Conservation (phyloP, 2,329 filamentous ascomycete species). For the Pseudogymnoascus sp. region DNA sequence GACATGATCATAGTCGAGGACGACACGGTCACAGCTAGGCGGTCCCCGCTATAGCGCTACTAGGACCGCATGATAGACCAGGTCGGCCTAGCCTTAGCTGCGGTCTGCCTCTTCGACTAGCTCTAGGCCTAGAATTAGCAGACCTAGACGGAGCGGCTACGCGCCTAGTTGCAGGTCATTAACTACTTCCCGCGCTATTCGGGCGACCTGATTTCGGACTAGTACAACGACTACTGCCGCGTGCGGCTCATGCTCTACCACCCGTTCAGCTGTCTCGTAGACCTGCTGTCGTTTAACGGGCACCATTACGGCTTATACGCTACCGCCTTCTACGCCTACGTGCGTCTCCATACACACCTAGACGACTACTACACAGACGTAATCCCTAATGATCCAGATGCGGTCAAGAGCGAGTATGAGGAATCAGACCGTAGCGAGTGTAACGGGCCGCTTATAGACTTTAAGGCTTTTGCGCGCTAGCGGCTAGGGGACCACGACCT, state of each 20-base stretch:
- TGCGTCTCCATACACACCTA: background rate
- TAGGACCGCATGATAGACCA: background rate
- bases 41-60: slow-evolving; percentile 5
- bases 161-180: slow-evolving; percentile 1
- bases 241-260: slow-evolving; percentile 9
- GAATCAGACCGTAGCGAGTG: background rate
- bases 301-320: background rate
- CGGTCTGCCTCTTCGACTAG: slow-evolving; percentile 7
- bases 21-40: background rate
- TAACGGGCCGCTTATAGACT: slow-evolving; percentile 1
- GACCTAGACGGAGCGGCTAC: background rate
- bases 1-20: slow-evolving; percentile 6
- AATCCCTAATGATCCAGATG: background rate
- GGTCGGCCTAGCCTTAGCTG: background rate
- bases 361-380: slow-evolving; percentile 6
- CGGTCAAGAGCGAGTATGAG: background rate
- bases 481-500: background rate
- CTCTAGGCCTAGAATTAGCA: slow-evolving; percentile 3
- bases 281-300: slow-evolving; percentile 5
- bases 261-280: background rate
- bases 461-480: slow-evolving; percentile 9
- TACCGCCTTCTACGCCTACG: slow-evolving; percentile 1
- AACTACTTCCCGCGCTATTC: slow-evolving; percentile 9
- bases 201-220: background rate
- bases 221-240: slow-evolving; percentile 8